Percentiles rank a stretch among this genome's conserved stretches.
phyloP scores from a whole-genome alignment of 495 filamentous ascomycete genomes.

The Penicillium silybi region DNA sequence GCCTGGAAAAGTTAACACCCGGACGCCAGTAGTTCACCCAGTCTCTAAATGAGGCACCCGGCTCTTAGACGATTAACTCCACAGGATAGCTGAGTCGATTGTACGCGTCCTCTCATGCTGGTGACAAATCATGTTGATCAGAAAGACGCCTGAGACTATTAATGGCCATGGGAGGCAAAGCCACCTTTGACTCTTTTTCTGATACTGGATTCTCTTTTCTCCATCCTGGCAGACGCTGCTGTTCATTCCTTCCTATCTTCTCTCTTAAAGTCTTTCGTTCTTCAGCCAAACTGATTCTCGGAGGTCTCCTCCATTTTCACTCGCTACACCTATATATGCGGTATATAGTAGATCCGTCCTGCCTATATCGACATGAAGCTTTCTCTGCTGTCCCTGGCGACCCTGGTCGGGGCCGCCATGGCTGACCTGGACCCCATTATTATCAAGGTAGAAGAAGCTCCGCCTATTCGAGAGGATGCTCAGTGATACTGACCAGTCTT shows the following conservation, averaged over 20 bases:
- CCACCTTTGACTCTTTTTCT: constrained; percentile 6
- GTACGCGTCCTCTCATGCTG: constrained; percentile 19
- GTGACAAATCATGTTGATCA: constrained; percentile 15
- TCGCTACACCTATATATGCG: constrained; percentile 14
- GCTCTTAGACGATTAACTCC: neutral
- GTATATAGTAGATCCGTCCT: constrained; percentile 2
- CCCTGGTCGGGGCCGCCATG: constrained; percentile 49
- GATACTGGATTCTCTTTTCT: neutral
- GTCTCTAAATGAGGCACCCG: neutral
- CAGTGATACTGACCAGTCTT: neutral
- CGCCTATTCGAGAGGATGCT: neutral
- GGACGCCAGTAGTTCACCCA: neutral
- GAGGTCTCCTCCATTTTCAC: constrained; percentile 11
- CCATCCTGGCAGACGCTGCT: constrained; percentile 1
- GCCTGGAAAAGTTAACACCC: constrained; percentile 17
- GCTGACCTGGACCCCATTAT: constrained; percentile 64
- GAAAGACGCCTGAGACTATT: constrained; percentile 10
- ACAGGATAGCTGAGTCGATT: constrained; percentile 17
- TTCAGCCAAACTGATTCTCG: neutral
- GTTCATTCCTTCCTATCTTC: constrained; percentile 15
- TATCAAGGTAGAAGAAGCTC: constrained; percentile 52
- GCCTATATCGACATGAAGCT: constrained; percentile 34
- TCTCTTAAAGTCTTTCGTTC: constrained; percentile 6
- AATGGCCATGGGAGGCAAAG: constrained; percentile 16
- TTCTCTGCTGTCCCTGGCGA: constrained; percentile 41